phyloP scores from a whole-genome alignment of 2,329 filamentous ascomycete genomes.

The Aspergillus puulaauensis region DNA sequence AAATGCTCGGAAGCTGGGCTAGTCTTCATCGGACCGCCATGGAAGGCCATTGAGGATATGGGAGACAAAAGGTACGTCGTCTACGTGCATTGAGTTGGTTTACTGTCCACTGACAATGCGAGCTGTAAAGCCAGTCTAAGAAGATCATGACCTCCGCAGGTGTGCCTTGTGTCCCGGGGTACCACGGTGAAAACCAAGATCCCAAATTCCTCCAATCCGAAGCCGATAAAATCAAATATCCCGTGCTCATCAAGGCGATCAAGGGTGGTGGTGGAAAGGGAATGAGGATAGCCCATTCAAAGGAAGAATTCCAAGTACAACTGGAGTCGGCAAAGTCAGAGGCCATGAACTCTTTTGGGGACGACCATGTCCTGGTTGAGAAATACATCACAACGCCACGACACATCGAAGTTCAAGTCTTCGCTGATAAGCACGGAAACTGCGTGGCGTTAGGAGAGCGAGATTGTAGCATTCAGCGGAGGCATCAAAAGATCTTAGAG shows the following conservation, averaged over 20 bases:
- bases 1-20: slow-evolving; percentile 87
- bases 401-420: slow-evolving; percentile 68
- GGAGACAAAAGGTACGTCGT: slow-evolving; percentile 74
- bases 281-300: slow-evolving; percentile 62
- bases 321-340: slow-evolving; percentile 65
- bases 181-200: slow-evolving; percentile 84
- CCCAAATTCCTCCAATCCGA: slow-evolving; percentile 61
- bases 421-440: slow-evolving; percentile 65
- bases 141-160: slow-evolving; percentile 96
- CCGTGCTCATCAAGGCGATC: slow-evolving; percentile 65
- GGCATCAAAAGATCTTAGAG: slow-evolving; percentile 67
- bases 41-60: slow-evolving; percentile 75
- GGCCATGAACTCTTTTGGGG: slow-evolving; percentile 63
- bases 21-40: slow-evolving; percentile 89
- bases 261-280: slow-evolving; percentile 68
- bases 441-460: slow-evolving; percentile 64
- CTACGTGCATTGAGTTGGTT: not conserved
- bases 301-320: slow-evolving; percentile 60
- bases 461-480: slow-evolving; percentile 65
- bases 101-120: slow-evolving; percentile 9
- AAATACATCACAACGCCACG: slow-evolving; percentile 67
- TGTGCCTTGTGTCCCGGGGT: slow-evolving; percentile 93
- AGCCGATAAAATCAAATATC: slow-evolving; percentile 69
- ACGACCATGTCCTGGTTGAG: slow-evolving; percentile 66
- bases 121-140: slow-evolving; percentile 65